A percentile compares a stretch with the other conserved stretches of the same genome.
Conservation (phyloP, 2,329 filamentous ascomycete genomes). For the Lithohypha guttulata region DNA sequence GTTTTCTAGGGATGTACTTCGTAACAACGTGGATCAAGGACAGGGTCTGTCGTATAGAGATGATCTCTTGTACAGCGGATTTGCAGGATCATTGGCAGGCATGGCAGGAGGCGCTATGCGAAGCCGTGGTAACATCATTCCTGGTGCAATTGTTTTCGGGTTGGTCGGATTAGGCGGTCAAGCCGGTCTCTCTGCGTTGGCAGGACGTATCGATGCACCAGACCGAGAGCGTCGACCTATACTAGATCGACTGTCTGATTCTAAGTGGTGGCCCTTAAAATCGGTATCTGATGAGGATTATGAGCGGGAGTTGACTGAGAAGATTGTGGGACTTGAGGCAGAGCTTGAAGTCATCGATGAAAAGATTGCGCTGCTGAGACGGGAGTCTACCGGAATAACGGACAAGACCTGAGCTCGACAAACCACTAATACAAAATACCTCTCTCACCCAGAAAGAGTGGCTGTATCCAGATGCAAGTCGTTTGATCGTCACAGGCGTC, state of each 20-base stretch:
- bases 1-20: constrained; percentile 5
- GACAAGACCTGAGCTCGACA: too few relatives aligned
- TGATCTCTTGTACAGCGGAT: constrained; percentile 13
- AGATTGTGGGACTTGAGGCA: constrained; percentile 58
- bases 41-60: neutral
- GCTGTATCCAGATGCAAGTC: too few relatives aligned
- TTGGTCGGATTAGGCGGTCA: constrained; percentile 13
- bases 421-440: too few relatives aligned
- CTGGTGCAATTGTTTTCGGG: constrained; percentile 16
- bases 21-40: neutral
- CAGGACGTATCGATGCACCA: neutral
- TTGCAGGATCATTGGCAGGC: constrained; percentile 18
- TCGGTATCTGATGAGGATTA: constrained; percentile 65
- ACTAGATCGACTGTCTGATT: constrained; percentile 7
- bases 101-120: constrained; percentile 14
- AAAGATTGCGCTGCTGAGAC: constrained; percentile 49
- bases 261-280: constrained; percentile 59
- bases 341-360: constrained; percentile 73
- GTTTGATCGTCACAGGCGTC: too few relatives aligned
- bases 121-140: constrained; percentile 14
- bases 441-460: too few relatives aligned
- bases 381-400: too few relatives aligned
- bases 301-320: constrained; percentile 57
- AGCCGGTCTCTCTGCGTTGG: constrained; percentile 7
- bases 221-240: constrained; percentile 1